Conservation (phyloP, 208 protist genomes). For the Porcisia deanei region DNA sequence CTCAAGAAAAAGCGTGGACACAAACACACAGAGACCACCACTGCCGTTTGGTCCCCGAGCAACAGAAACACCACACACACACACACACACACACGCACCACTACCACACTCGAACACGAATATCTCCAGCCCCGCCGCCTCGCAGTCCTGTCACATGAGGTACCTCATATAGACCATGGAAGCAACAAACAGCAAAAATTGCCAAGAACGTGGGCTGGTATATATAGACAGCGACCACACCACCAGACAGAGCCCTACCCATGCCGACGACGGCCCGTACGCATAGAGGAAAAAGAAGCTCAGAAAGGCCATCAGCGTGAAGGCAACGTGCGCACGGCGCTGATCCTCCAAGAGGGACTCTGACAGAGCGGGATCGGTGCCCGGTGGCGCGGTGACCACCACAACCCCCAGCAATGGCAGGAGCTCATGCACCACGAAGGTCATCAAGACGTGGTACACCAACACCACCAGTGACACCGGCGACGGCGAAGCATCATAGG, state of each 20-base stretch:
- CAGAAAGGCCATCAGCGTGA: conserved; percentile 43
- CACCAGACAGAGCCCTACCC: conserved; percentile 14
- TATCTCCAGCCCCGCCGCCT: not conserved
- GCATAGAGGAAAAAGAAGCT: conserved; percentile 17
- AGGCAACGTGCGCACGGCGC: conserved; percentile 35
- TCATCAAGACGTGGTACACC: conserved; percentile 36
- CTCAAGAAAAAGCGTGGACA: not conserved
- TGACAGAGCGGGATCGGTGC: not conserved
- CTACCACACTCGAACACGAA: not conserved
- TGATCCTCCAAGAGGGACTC: conserved; percentile 19
- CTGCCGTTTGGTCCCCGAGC: too few species aligned
- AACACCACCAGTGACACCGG: conserved; percentile 13
- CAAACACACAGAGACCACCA: not conserved
- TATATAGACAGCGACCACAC: conserved; percentile 44
- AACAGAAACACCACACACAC: not conserved
- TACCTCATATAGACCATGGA: conserved; percentile 33
- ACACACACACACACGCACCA: not conserved
- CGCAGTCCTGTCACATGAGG: conserved; percentile 17
- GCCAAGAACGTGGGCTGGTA: conserved; percentile 22
- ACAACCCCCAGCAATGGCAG: conserved; percentile 31
- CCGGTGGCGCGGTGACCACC: not conserved
- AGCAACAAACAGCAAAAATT: conserved; percentile 35
- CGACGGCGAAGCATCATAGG: conserved; percentile 4
- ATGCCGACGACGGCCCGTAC: conserved; percentile 12
- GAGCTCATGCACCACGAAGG: conserved; percentile 36